Conservation (phyloP, 2,329 filamentous ascomycete genomes). For the Mycocentrospora acerina region DNA sequence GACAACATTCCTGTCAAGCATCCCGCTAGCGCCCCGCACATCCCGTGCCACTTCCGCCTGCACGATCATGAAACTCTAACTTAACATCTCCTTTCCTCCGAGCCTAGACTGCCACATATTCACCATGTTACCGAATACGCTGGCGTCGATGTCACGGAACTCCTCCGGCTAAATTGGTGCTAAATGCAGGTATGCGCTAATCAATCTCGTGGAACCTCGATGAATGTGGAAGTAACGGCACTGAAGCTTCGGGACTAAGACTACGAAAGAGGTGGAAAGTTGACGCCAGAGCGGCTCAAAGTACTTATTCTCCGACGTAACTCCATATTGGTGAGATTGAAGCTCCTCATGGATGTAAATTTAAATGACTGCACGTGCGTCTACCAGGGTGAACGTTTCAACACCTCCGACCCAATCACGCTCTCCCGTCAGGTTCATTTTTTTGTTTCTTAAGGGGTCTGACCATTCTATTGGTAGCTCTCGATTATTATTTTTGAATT, state of each 20-base stretch:
- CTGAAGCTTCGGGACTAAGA: conserved; percentile 8
- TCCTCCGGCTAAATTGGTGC: too few species aligned
- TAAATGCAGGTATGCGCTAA: too few species aligned
- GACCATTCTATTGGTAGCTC: conserved; percentile 5
- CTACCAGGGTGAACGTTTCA: conserved; percentile 21
- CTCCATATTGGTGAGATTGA: conserved; percentile 26
- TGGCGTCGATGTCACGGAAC: too few species aligned
- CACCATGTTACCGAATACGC: neutral
- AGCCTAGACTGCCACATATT: conserved; percentile 1
- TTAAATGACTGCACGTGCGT: conserved; percentile 23
- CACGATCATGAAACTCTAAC: conserved; percentile 3
- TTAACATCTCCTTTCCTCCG: conserved; percentile 7
- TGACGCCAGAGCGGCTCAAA: conserved; percentile 8
- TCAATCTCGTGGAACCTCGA: too few species aligned
- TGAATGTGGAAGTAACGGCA: conserved; percentile 1
- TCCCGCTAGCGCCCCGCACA: neutral
- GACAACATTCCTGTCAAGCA: too few species aligned
- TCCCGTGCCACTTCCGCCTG: neutral
- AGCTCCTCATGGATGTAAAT: conserved; percentile 12
- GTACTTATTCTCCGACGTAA: conserved; percentile 4
- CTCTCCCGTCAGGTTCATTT: neutral
- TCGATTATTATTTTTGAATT: conserved; percentile 1
- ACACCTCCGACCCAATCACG: conserved; percentile 16
- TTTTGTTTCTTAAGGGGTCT: neutral
- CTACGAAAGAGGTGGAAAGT: conserved; percentile 9